Evolutionary conservation across 2,329 filamentous ascomycete species (phyloP), one percentile per base, ranked within the genome.

Genomic region (Parafenestella ontariensis): DNA sequence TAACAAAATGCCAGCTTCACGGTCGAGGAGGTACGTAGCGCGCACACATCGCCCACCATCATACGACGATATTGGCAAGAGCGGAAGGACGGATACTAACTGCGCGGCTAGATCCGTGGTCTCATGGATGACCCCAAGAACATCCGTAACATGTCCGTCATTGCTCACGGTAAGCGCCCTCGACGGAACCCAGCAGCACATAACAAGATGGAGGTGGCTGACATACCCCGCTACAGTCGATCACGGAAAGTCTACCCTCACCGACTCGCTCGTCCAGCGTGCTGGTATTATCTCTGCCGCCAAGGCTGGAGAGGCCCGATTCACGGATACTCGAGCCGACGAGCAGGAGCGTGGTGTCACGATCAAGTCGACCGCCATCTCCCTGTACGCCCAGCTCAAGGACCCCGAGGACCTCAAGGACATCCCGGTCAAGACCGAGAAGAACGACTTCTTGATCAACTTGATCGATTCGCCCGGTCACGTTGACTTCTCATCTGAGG

Each of bases 331-430:
- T 65, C 91, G 95, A 83, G 83, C 90, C 68, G 95, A 99, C 80
- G 95, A 99, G 82, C 95, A 99, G 85, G 95, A 99, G 81, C 93
- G 95, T 89, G 92, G 95, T 88, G 97, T 99, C 77, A 99, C 95
- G 74, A 99, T 99, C 89, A 99, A 99, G 89, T 99, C 95, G 54
- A 99, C 95, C 63, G 95, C 96, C 82, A 99, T 99, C 84, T 98
- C 96, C 71, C 88, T 99, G 77, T 99, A 95, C 83, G 92, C 91
- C 77, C 84, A 88, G 73, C 87, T 99, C 68, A 81, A 85, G 59
- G 87, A 90, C 69, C 82, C 85, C 44, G 94, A 97, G 56, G 95
- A 98, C 77, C 77, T 97, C 68, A 96, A 96, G 88, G 95, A 99
- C 78, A 92, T 98, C 70, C 89, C 90, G 69, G 87, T 92, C 82